A percentile compares a stretch with the other conserved stretches of the same genome.
Conservation (phyloP, 768 basidiomycete genomes). For the Rhizopogon roseolus region DNA sequence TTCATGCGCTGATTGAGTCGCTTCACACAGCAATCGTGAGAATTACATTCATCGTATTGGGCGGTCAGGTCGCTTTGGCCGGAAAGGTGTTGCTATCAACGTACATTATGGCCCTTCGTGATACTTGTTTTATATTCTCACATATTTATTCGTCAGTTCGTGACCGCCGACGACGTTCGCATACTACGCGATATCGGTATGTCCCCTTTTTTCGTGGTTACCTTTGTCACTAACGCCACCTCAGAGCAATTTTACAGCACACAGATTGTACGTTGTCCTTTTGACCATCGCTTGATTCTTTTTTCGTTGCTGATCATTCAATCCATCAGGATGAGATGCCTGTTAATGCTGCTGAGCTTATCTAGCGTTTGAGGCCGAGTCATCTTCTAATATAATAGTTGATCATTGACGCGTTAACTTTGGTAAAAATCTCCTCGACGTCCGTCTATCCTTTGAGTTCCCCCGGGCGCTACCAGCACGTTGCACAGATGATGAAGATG, state of each 20-base stretch:
- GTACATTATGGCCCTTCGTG: constrained; percentile 40
- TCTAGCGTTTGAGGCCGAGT: constrained; percentile 41
- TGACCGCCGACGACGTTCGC: constrained; percentile 92
- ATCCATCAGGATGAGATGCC: constrained; percentile 90
- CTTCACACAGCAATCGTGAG: constrained; percentile 74
- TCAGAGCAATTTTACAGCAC: constrained; percentile 96
- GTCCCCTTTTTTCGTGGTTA: constrained; percentile 18
- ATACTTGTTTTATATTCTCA: constrained; percentile 11
- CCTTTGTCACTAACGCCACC: constrained; percentile 8
- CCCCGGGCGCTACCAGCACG: constrained; percentile 9
- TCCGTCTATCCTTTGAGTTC: constrained; percentile 10
- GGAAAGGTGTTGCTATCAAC: constrained; percentile 99
- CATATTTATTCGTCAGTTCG: constrained; percentile 51
- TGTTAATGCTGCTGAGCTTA: constrained; percentile 95
- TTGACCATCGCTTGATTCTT: neutral
- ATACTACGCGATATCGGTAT: constrained; percentile 95
- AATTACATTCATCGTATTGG: constrained; percentile 99
- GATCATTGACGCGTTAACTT: constrained; percentile 16
- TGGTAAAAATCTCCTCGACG: constrained; percentile 13
- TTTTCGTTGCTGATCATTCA: constrained; percentile 15
- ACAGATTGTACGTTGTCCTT: constrained; percentile 62
- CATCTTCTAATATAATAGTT: constrained; percentile 4
- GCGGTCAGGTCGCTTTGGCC: constrained; percentile 96
- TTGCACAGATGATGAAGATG: neutral
- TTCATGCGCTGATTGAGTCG: constrained; percentile 7